Percentiles rank a stretch among this genome's conserved stretches.
phyloP scores from a whole-genome alignment of 176 grass and related monocot species.

The Hordeum vulgare region MorexV3_pseudomolecules_assembly NC_058521.1:467214268-467214767 shows the following conservation, averaged over 20 bases:
- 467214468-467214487: constrained; percentile 44
- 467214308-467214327: constrained; percentile 97
- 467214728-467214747: constrained; percentile 29
- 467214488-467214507: constrained; percentile 82
- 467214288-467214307: constrained; percentile 92
- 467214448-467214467: constrained; percentile 30
- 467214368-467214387: constrained; percentile 40
- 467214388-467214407: constrained; percentile 40
- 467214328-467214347: constrained; percentile 73
- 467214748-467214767: constrained; percentile 59
- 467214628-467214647: constrained; percentile 96
- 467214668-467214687: constrained; percentile 93
- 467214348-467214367: constrained; percentile 69
- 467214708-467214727: constrained; percentile 86
- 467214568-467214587: constrained; percentile 79
- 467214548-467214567: constrained; percentile 80
- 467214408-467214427: constrained; percentile 26
- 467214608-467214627: constrained; percentile 76
- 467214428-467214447: constrained; percentile 10
- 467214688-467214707: constrained; percentile 88
- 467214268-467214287: constrained; percentile 75
- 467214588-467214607: constrained; percentile 76
- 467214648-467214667: constrained; percentile 97
- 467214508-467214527: constrained; percentile 71
- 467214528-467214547: constrained; percentile 55